These are phyloP conservation scores for Cicer pinnatifidum DNA, from an alignment of 306 rosid genomes.

Conservation along the genomic window DNA sequence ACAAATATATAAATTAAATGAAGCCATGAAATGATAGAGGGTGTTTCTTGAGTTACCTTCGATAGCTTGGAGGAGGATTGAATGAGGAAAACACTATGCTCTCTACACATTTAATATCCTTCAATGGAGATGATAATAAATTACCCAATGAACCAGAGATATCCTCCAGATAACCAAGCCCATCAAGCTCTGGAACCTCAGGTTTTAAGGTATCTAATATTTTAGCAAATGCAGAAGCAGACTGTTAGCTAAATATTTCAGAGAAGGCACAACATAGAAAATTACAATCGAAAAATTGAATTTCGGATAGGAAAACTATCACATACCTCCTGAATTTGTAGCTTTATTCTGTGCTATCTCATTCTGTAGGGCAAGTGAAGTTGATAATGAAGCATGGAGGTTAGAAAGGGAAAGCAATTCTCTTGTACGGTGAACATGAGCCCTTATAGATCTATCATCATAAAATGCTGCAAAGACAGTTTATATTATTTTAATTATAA, in stretches of 20 bases:
- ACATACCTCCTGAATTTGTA: constrained; percentile 74
- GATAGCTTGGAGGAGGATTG: constrained; percentile 95
- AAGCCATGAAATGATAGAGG: constrained; percentile 27
- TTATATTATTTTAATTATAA: constrained; percentile 20
- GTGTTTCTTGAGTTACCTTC: constrained; percentile 62
- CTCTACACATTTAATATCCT: constrained; percentile 86
- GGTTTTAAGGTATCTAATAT: constrained; percentile 60
- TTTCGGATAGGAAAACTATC: constrained; percentile 28
- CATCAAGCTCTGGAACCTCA: constrained; percentile 87
- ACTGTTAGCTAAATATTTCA: constrained; percentile 32
- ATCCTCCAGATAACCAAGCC: constrained; percentile 94
- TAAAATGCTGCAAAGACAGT: constrained; percentile 76
- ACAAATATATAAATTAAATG: constrained; percentile 25
- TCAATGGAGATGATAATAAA: constrained; percentile 68
- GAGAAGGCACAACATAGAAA: constrained; percentile 18
- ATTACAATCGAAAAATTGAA: constrained; percentile 26
- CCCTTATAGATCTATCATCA: constrained; percentile 98
- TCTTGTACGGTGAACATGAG: constrained; percentile 93
- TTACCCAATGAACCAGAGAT: constrained; percentile 84
- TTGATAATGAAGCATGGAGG: constrained; percentile 88
- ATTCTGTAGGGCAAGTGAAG: constrained; percentile 94
- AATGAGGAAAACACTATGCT: constrained; percentile 93
- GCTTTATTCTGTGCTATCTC: constrained; percentile 72
- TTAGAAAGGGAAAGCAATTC: constrained; percentile 91
- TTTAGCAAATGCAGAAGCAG: constrained; percentile 48